Evolutionary conservation across 2,329 filamentous ascomycete genomes (phyloP), one percentile per base, ranked within the genome.

Genomic region (Didymella lethalis): DNA sequence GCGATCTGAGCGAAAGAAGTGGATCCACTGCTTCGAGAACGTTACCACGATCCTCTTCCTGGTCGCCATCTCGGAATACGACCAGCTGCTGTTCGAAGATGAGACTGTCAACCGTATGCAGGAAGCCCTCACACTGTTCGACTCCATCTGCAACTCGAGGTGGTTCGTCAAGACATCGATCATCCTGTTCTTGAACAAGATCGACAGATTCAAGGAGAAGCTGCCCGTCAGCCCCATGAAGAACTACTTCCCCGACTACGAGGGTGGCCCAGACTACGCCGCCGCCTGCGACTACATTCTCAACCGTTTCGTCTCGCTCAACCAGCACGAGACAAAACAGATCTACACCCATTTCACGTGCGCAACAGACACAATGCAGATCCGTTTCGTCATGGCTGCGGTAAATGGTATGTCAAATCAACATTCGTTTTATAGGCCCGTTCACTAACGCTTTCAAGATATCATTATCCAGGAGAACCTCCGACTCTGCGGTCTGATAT

Each of bases 391-490:
- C 81, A 99, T 99, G 95, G 93, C 94, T 63, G 95, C 95, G 69
- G 95, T 99, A 75, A 99, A 99, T 82, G 93, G 93, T 97, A 85
- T 74, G 89, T 56, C n/a, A 46, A 11, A 0, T 23, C 20, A 14
- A 28, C 28, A 40, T 12, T 7, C 23, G 12, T 18, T 36, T 20
- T 7, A 7, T 10, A 16, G 12, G 10, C 7, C 3, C 28, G 29
- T 0, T 7, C 32, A 29, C 82, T 88, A 81, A 90, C 54, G 6
- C 46, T 1, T 25, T 49, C 2, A 68, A 97, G 95, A 99, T 82
- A 99, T 99, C 79, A 99, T 99, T 82, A 99, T 99, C 79, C 95
- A 99, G 84, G 95, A 98, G 83, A 99, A 99, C 83, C 88, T 99
- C 66, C 90, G 95, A 79, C 86, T 96, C 79, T 97, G 93, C 81